phyloP scores from a whole-genome alignment of 106 monocot genomes.

The Apostasia shenzhenica region DNA sequence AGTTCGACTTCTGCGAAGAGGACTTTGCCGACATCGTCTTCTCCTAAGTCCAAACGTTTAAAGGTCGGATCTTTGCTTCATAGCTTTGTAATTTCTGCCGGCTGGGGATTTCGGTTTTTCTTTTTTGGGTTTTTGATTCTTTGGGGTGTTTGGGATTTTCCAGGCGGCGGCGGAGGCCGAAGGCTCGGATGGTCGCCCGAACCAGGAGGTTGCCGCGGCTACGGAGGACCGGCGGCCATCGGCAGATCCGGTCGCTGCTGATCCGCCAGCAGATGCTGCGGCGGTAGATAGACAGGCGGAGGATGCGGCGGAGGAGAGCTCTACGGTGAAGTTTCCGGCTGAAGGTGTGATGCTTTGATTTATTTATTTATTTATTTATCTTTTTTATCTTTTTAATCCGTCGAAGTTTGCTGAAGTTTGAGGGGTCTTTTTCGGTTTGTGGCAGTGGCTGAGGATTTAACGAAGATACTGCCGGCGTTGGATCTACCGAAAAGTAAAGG shows the following conservation, averaged over 20 bases:
- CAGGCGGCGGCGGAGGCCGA: not conserved
- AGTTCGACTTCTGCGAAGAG: conserved; percentile 1
- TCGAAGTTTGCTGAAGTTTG: not conserved
- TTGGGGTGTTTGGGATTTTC: not conserved
- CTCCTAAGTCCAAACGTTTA: not conserved
- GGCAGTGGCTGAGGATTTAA: conserved; percentile 1
- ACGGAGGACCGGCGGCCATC: not conserved
- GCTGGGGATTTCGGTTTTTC: not conserved
- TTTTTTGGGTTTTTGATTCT: not conserved
- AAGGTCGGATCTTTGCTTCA: not conserved
- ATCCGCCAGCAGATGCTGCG: not conserved
- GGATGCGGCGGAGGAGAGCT: not conserved
- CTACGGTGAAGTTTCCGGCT: not conserved
- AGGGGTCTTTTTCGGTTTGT: not conserved
- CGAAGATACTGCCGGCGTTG: not conserved
- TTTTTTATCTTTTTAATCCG: not conserved
- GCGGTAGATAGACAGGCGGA: not conserved
- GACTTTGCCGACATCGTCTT: not conserved
- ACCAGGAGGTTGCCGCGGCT: not conserved
- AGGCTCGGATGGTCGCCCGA: not conserved
- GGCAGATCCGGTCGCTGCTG: conserved; percentile 1
- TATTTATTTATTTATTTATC: not conserved
- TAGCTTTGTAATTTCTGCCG: not conserved
- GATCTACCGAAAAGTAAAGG: conserved; percentile 1
- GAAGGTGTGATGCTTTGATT: not conserved